A percentile compares a stretch with the other conserved stretches of the same genome.
These are phyloP conservation scores for Talaromyces sp. DNA, from an alignment of 2,329 filamentous ascomycete genomes.

Conservation along the genomic window DNA sequence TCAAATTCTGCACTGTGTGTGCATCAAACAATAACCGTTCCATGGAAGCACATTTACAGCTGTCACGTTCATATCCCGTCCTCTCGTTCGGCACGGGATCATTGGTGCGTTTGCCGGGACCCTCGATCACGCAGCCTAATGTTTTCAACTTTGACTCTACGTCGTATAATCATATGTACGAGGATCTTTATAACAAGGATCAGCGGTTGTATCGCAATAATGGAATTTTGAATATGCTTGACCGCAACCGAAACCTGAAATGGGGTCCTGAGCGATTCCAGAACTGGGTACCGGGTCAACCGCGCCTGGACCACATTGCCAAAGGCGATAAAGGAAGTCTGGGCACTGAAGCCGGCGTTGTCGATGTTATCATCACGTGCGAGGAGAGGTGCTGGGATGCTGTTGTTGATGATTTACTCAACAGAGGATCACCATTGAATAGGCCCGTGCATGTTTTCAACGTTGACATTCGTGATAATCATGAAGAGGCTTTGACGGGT, in stretches of 20 bases:
- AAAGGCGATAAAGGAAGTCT: constrained; percentile 69
- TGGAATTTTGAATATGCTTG: constrained; percentile 92
- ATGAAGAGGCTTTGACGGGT: constrained; percentile 89
- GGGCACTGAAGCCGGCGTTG: constrained; percentile 83
- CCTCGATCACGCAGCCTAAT: constrained; percentile 87
- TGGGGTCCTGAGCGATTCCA: constrained; percentile 97
- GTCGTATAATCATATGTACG: constrained; percentile 91
- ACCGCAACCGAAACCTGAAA: constrained; percentile 86
- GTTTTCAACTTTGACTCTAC: constrained; percentile 98
- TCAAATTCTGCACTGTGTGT: constrained; percentile 98
- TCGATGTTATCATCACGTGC: constrained; percentile 94
- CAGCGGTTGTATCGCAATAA: constrained; percentile 84
- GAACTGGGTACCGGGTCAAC: constrained; percentile 88
- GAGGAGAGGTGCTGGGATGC: constrained; percentile 98
- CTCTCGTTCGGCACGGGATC: constrained; percentile 97
- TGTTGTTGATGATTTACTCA: constrained; percentile 88
- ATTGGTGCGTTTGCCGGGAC: constrained; percentile 86
- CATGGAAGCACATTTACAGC: constrained; percentile 98
- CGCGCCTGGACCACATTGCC: constrained; percentile 68
- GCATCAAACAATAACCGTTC: constrained; percentile 98
- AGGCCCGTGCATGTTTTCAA: constrained; percentile 96
- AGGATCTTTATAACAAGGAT: constrained; percentile 84
- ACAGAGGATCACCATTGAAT: constrained; percentile 80
- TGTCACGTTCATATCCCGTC: constrained; percentile 85
- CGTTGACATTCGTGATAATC: constrained; percentile 96